phyloP scores from a whole-genome alignment of 805 yeast genomes.

The Teunomyces cretensis region DNA sequence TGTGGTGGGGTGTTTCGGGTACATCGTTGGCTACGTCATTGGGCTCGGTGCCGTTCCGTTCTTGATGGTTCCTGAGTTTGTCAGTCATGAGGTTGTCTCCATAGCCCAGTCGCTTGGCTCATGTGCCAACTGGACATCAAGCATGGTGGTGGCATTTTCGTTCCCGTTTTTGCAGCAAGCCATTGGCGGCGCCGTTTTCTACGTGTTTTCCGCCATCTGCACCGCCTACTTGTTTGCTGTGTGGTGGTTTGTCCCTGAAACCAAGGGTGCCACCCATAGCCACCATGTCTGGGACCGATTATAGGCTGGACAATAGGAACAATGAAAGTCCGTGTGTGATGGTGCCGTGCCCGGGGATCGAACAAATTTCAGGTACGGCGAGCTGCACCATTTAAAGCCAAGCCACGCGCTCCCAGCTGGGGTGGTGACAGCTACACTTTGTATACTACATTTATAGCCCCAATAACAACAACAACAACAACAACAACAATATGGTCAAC shows the following conservation, averaged over 20 bases:
- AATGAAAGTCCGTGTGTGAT: not conserved
- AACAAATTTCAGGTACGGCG: conserved; percentile 3
- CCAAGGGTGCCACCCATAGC: conserved; percentile 21
- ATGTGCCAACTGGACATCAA: conserved; percentile 34
- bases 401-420: too few species aligned
- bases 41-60: conserved; percentile 41
- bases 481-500: conserved; percentile 31
- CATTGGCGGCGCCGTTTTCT: conserved; percentile 30
- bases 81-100: conserved; percentile 31
- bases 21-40: conserved; percentile 31
- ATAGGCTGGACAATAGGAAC: conserved; percentile 1
- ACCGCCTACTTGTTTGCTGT: conserved; percentile 18
- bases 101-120: conserved; percentile 38
- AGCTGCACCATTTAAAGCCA: not conserved
- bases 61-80: conserved; percentile 37
- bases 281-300: conserved; percentile 8
- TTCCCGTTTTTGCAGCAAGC: conserved; percentile 28
- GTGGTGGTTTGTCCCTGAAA: conserved; percentile 31
- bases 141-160: conserved; percentile 29
- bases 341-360: not conserved
- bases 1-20: conserved; percentile 30
- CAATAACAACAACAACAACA: not conserved
- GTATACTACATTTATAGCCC: too few species aligned
- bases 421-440: too few species aligned
- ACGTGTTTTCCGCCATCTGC: conserved; percentile 24